Evolutionary conservation across 1,139 yeast genomes (phyloP).

Genomic region (Candida mesenterica): DNA sequence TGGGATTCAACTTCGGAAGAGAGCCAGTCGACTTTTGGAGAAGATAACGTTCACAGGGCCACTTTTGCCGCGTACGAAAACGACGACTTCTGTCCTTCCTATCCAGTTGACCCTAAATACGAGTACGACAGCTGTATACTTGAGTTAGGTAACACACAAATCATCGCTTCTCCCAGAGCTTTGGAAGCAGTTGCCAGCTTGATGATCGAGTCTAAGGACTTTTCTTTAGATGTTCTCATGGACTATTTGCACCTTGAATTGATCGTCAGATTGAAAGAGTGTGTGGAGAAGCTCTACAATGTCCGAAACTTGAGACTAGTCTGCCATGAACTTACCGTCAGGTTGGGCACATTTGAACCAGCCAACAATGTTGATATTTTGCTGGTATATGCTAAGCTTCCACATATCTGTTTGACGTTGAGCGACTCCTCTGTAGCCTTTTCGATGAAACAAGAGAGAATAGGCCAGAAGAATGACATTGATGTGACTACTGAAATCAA

Average conservation of each 20-base stretch:
- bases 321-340: constrained; percentile 46
- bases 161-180: constrained; percentile 38
- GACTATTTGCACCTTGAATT: constrained; percentile 68
- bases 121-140: constrained; percentile 57
- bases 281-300: constrained; percentile 35
- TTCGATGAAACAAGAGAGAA: constrained; percentile 16
- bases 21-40: constrained; percentile 19
- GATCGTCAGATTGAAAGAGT: constrained; percentile 39
- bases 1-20: constrained; percentile 5
- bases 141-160: constrained; percentile 47
- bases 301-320: constrained; percentile 51
- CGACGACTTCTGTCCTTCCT: constrained; percentile 44
- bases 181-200: constrained; percentile 28
- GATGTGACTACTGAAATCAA: constrained; percentile 12
- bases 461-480: constrained; percentile 6
- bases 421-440: constrained; percentile 40
- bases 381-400: constrained; percentile 10
- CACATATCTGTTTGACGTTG: constrained; percentile 26
- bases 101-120: constrained; percentile 38
- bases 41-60: constrained; percentile 10
- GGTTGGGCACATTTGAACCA: constrained; percentile 40
- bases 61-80: constrained; percentile 30
- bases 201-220: constrained; percentile 33
- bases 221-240: constrained; percentile 47
- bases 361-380: neutral